Evolutionary conservation across 441 rosid genomes (phyloP), one percentile per base, ranked within the genome.

Genomic region (Pelargonium cotyledonis): DNA sequence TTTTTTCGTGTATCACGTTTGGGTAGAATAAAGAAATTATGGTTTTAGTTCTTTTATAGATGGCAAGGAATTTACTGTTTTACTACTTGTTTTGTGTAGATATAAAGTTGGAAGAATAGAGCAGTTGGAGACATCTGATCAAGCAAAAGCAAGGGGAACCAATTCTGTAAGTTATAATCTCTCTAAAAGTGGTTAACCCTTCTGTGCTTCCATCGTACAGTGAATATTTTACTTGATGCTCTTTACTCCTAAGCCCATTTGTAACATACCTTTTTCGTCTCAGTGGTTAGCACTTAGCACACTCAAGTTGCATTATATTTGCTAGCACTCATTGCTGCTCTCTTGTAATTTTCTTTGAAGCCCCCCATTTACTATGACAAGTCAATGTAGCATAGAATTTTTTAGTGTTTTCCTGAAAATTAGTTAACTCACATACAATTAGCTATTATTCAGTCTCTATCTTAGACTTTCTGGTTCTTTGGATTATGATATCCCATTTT

Each of bases 61-160:
- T n/a, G 2, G 38, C 64, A 60, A 38, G 3, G 41, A 38, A 38
- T 60, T 71, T 69, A 18, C 67, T 49, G 21, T 5, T 40, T 67
- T 77, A 15, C 67, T 64, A 55, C 70, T 16, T 68, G 43, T 72
- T 76, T 70, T 72, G 62, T 73, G 74, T 79, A 94, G 99, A 71
- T 91, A 82, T 72, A 91, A 94, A 80, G 99, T 94, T 81, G 99
- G 97, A 66, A 78, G 96, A 18, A 82, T 94, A 3, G 99, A 94
- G 89, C 99, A 94, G 89, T 76, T 84, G 72, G 94, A 89, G 83
- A 89, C 97, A 77, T 84, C 99, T 69, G 87, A 74, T 70, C 96
- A 94, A 83, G 90, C 92, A 68, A 94, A 89, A 81, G 85, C 91
- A 68, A 89, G 89, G 79, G 94, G 93, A 75, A 77, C 83, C 69